A percentile compares a stretch with the other conserved stretches of the same genome.
Evolutionary conservation across 2,329 filamentous ascomycete species (phyloP).

Genomic region (Colletotrichum chrysophilum): DNA sequence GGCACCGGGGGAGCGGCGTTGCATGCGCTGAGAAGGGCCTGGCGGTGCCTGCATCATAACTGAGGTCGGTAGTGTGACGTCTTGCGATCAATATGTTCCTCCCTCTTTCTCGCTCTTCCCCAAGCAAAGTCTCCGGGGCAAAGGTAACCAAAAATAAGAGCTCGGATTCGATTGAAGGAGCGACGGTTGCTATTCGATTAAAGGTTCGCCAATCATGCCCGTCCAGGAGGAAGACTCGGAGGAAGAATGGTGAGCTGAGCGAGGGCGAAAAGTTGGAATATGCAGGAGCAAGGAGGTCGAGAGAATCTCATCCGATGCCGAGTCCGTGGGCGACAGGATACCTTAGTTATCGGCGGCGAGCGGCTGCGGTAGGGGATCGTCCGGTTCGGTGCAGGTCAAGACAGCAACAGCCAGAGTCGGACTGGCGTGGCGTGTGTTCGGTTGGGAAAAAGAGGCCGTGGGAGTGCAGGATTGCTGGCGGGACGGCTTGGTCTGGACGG

Average conservation of each 20-base stretch:
- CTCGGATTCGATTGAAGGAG: neutral
- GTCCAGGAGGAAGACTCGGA: neutral
- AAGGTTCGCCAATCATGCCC: neutral
- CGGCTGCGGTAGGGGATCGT: neutral
- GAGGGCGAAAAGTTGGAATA: neutral
- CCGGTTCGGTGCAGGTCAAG: neutral
- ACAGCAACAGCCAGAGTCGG: neutral
- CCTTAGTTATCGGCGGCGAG: neutral
- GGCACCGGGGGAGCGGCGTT: conserved; percentile 67
- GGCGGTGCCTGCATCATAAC: conserved; percentile 56
- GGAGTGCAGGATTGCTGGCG: neutral
- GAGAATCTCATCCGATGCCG: neutral
- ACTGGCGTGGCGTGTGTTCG: neutral
- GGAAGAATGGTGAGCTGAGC: neutral
- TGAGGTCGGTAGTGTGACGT: neutral
- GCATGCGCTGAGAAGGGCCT: conserved; percentile 58
- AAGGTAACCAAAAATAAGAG: neutral
- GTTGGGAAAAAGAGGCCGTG: neutral
- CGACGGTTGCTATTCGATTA: neutral
- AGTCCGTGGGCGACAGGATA: neutral
- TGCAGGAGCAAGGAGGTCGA: neutral
- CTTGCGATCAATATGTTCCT: neutral
- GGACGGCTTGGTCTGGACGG: neutral
- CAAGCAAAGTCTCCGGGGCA: neutral
- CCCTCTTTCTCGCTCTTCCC: conserved; percentile 8